Base-by-base conservation (phyloP, 768 basidiomycete species). In the Coprinopsis marcescibilis region DNA sequence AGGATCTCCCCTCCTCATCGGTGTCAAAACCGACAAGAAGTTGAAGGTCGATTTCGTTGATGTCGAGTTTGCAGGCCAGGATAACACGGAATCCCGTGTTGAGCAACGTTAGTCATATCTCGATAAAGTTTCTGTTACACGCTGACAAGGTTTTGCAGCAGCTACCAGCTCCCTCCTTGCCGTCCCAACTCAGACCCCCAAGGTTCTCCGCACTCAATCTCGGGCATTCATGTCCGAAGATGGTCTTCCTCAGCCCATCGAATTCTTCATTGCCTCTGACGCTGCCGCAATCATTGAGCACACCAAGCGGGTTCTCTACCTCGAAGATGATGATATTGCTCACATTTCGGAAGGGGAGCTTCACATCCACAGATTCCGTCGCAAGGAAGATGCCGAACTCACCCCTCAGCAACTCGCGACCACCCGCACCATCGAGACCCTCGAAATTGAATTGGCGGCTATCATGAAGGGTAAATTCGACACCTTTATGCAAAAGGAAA, bases 391-490 rank as follows among this genome's bases (percentile, higher is more conserved):
- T 34, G 81, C 80, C 46, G 63, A 70, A 23, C 72, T 77, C 56
- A 76, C 78, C 11, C 72, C 83, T 15, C 72, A 77, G 30, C 78
- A 78, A 54, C 64, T 73, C 39, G 81, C 82, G 25, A 61, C 89
- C 20, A 95, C 92, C 26, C 89, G 96, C 55, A 91, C 81, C 54
- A 98, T 99, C 66, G 96, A 98, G 72, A 96, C 93, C 4, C 82
- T 99, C 56, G 96, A 98, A 69, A 83, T 99, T 54, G 96, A 99
- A 68, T 81, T 99, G 37, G 95, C 95, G n/a, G 96, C 95, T 55
- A 98, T 99, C 72, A 98, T 98, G 96, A 99, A 99, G 78, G 96
- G 96, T 62, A 91, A 93, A 67, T 99, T 98, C 64, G 91, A 91
- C 62, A 94, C 95, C 63, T 99, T 99, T 72, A 99, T 99, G 96